Evolutionary conservation across 495 filamentous ascomycete species (phyloP).

Genomic region (Penicillium pancosmium): DNA sequence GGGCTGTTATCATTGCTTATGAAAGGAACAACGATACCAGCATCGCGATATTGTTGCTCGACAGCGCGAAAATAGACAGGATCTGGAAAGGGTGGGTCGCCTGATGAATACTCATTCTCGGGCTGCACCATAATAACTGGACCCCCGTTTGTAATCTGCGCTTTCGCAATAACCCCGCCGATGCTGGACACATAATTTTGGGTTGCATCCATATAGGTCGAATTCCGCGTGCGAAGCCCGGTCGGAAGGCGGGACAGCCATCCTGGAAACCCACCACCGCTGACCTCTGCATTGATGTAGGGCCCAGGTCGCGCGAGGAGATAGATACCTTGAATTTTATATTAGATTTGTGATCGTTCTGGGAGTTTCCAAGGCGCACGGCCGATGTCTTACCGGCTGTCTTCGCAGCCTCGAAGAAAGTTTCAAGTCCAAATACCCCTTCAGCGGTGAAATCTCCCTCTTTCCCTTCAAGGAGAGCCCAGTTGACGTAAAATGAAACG

Average conservation of each 20-base stretch:
- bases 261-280: constrained; percentile 58
- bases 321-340: constrained; percentile 47
- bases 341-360: no score
- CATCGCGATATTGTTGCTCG: constrained; percentile 58
- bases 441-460: constrained; percentile 61
- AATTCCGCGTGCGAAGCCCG: constrained; percentile 57
- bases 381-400: constrained; percentile 46
- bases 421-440: constrained; percentile 64
- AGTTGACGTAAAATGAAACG: constrained; percentile 71
- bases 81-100: constrained; percentile 27
- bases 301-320: constrained; percentile 67
- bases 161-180: constrained; percentile 60
- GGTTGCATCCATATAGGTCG: constrained; percentile 62
- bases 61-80: constrained; percentile 29
- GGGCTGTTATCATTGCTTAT: constrained; percentile 65
- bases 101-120: constrained; percentile 64
- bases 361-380: no score
- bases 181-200: constrained; percentile 45
- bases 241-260: constrained; percentile 57
- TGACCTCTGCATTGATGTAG: constrained; percentile 68
- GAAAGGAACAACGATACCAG: constrained; percentile 67
- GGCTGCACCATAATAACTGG: constrained; percentile 72
- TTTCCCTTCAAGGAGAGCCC: constrained; percentile 69
- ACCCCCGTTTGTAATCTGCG: constrained; percentile 72
- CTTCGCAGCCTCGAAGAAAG: constrained; percentile 66